A percentile compares a stretch with the other conserved stretches of the same genome.
Evolutionary conservation across 192 early-diverging fungal genomes (phyloP).

Genomic region (Coemansia sp.): DNA sequence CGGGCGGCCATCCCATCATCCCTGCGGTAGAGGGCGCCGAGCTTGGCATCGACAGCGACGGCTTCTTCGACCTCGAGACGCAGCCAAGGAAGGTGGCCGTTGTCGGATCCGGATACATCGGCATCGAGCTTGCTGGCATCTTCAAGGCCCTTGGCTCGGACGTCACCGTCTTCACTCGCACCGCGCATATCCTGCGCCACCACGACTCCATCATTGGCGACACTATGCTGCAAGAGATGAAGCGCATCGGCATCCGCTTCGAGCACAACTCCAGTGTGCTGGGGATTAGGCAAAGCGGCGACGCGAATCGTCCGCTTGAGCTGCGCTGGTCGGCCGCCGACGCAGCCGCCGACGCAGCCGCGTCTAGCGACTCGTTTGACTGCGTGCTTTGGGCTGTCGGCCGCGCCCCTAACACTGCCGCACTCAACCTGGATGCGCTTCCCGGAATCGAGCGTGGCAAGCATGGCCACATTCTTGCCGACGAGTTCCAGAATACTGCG

Average conservation of each 20-base stretch:
- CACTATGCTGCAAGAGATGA: conserved; percentile 75
- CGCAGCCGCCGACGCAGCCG: conserved; percentile 25
- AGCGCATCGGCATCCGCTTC: conserved; percentile 80
- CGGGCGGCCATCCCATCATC: conserved; percentile 74
- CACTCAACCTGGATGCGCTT: conserved; percentile 70
- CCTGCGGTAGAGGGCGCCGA: conserved; percentile 85
- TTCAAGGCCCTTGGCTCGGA: conserved; percentile 87
- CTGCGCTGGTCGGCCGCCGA: conserved; percentile 41
- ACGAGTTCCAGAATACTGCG: conserved; percentile 88
- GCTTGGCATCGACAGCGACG: conserved; percentile 88
- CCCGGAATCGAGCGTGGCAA: conserved; percentile 65
- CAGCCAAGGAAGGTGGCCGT: conserved; percentile 92
- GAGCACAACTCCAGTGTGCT: conserved; percentile 65
- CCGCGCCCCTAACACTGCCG: conserved; percentile 72
- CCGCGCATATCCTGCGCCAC: conserved; percentile 78
- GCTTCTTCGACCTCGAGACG: conserved; percentile 92
- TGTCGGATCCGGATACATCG: conserved; percentile 94
- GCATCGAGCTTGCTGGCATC: conserved; percentile 93
- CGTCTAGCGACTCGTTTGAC: conserved; percentile 68
- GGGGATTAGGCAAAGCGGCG: conserved; percentile 62
- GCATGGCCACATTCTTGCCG: conserved; percentile 75
- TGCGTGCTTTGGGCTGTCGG: conserved; percentile 92
- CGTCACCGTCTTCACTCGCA: conserved; percentile 84
- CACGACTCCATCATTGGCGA: conserved; percentile 87
- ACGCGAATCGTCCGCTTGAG: conserved; percentile 59